These are phyloP conservation scores for Xylariaceae sp. DNA, from an alignment of 2,329 filamentous ascomycete species.

Conservation along the genomic window DNA sequence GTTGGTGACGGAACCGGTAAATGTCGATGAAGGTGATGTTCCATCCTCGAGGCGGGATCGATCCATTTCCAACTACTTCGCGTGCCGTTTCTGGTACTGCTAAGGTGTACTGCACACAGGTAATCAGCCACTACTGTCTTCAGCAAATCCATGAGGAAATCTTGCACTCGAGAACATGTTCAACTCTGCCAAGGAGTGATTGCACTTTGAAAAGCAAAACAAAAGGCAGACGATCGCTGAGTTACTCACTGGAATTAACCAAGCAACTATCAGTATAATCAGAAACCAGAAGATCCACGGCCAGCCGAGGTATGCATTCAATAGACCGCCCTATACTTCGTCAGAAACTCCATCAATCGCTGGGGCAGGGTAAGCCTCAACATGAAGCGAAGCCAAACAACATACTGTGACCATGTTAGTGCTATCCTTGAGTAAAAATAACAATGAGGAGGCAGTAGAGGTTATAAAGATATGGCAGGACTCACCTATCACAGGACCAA, in stretches of 20 bases:
- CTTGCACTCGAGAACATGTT: neutral
- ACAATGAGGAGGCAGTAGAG: neutral
- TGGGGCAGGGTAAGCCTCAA: neutral
- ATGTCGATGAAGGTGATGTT: slow-evolving; percentile 54
- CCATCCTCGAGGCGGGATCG: slow-evolving; percentile 51
- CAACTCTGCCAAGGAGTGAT: neutral
- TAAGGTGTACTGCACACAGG: slow-evolving; percentile 37
- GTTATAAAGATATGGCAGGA: neutral
- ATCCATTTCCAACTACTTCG: slow-evolving; percentile 59
- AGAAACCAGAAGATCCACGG: slow-evolving; percentile 66
- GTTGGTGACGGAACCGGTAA: slow-evolving; percentile 35
- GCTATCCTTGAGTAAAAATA: neutral
- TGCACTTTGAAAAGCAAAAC: neutral
- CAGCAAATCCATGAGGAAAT: too few species aligned
- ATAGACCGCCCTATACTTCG: slow-evolving; percentile 46
- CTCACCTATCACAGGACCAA: slow-evolving; percentile 29
- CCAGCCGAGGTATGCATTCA: slow-evolving; percentile 62
- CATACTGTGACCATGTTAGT: slow-evolving; percentile 15
- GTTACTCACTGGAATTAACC: slow-evolving; percentile 41
- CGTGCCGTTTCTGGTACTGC: slow-evolving; percentile 56
- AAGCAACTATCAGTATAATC: slow-evolving; percentile 47
- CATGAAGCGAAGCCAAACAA: neutral
- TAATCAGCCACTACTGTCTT: neutral
- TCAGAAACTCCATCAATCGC: slow-evolving; percentile 47
- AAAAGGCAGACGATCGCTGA: neutral